Conservation (phyloP, 371 early-diverging fungal genomes). For the Chytridium lagenaria region DNA sequence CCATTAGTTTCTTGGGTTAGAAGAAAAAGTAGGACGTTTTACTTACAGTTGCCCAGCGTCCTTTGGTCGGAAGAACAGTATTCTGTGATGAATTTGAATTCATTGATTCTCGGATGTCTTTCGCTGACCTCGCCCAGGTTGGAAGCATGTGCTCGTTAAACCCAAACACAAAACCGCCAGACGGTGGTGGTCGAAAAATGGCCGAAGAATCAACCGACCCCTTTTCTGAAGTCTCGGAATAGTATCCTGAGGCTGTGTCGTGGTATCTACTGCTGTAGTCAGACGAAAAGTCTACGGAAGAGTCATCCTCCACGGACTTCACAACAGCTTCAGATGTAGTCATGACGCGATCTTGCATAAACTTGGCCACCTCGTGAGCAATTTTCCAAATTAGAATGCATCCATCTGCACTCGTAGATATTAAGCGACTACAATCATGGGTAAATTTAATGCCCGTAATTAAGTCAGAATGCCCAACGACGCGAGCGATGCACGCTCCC, state of each 20-base stretch:
- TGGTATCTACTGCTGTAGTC: not conserved
- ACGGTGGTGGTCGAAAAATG: not conserved
- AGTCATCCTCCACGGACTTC: conserved; percentile 11
- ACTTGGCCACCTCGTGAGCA: conserved; percentile 55
- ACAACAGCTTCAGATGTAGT: not conserved
- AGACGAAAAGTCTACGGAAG: not conserved
- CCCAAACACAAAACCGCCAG: conserved; percentile 27
- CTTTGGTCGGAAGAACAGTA: conserved; percentile 19
- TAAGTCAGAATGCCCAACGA: conserved; percentile 77
- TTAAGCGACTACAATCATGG: conserved; percentile 59
- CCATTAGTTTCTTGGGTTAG: not conserved
- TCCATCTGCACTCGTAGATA: conserved; percentile 81
- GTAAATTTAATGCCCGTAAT: conserved; percentile 77
- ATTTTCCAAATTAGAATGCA: conserved; percentile 81
- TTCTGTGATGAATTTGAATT: not conserved
- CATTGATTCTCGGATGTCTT: conserved; percentile 14
- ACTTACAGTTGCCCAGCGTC: conserved; percentile 40
- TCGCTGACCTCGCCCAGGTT: conserved; percentile 37
- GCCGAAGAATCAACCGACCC: not conserved
- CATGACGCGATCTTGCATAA: conserved; percentile 25
- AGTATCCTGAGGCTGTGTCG: not conserved
- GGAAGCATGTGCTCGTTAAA: conserved; percentile 40
- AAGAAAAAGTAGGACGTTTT: not conserved
- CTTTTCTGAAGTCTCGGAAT: conserved; percentile 3
- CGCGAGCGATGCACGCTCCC: conserved; percentile 68